Conservation (phyloP, 2,329 filamentous ascomycete species). For the Xylaria sp. region DNA sequence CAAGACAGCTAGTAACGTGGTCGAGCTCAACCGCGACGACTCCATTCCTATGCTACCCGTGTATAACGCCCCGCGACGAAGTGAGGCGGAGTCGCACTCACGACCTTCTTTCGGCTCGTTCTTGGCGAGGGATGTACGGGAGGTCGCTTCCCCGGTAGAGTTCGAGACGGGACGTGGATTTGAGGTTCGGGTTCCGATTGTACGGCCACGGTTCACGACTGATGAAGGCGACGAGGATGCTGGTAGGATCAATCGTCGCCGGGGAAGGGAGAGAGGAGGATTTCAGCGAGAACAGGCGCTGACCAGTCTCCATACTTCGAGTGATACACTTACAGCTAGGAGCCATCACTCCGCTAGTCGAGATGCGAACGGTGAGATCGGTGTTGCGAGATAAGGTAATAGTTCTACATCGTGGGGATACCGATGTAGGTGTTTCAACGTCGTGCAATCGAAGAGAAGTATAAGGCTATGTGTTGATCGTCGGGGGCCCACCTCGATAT, state of each 20-base stretch:
- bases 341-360: neutral
- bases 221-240: neutral
- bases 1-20: slow-evolving; percentile 11
- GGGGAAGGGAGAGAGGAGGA: neutral
- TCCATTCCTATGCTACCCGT: slow-evolving; percentile 32
- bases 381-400: slow-evolving; percentile 17
- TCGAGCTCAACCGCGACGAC: slow-evolving; percentile 2
- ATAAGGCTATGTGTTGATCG: neutral
- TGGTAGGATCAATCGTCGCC: neutral
- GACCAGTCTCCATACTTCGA: slow-evolving; percentile 24
- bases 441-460: neutral
- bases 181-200: slow-evolving; percentile 15
- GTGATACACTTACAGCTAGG: neutral
- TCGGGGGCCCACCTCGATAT: too few species aligned
- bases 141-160: neutral
- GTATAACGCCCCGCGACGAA: neutral
- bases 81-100: neutral
- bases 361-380: neutral
- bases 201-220: neutral
- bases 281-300: slow-evolving; percentile 23
- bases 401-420: neutral
- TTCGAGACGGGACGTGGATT: neutral
- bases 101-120: neutral
- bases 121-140: neutral
- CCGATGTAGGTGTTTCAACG: neutral